These are phyloP conservation scores for Pyrus pyrifolia DNA, from an alignment of 306 rosid genomes.

Conservation along the genomic window DNA sequence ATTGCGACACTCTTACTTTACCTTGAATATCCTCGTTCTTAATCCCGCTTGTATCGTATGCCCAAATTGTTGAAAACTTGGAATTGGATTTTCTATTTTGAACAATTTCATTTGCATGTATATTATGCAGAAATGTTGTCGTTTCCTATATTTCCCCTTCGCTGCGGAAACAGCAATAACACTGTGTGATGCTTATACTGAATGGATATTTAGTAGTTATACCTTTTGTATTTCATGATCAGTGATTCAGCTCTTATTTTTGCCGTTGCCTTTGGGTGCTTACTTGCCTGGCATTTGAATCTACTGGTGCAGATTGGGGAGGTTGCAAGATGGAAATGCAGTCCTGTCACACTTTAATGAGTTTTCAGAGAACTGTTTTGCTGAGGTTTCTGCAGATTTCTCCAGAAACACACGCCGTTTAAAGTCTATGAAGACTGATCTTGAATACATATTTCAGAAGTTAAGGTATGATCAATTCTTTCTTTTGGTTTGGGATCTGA, in stretches of 20 bases:
- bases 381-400: conserved; percentile 70
- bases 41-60: too few relatives aligned
- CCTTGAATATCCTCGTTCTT: too few relatives aligned
- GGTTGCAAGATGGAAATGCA: conserved; percentile 92
- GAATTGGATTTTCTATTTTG: not conserved
- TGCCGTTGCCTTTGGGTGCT: not conserved
- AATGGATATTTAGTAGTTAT: not conserved
- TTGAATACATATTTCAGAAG: conserved; percentile 83
- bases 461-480: conserved; percentile 41
- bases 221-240: not conserved
- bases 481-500: not conserved
- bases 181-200: not conserved
- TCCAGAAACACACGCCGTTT: conserved; percentile 52
- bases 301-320: conserved; percentile 61
- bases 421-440: conserved; percentile 77
- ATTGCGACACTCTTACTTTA: too few relatives aligned
- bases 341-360: conserved; percentile 85
- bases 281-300: not conserved
- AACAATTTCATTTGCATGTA: not conserved
- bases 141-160: not conserved
- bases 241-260: not conserved
- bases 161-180: not conserved
- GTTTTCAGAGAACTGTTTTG: conserved; percentile 63
- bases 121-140: not conserved
- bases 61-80: not conserved